Percentiles rank a stretch among this genome's conserved stretches.
Conservation (phyloP, 2,329 filamentous ascomycete genomes). For the Iodosphaeria phyllophila region DNA sequence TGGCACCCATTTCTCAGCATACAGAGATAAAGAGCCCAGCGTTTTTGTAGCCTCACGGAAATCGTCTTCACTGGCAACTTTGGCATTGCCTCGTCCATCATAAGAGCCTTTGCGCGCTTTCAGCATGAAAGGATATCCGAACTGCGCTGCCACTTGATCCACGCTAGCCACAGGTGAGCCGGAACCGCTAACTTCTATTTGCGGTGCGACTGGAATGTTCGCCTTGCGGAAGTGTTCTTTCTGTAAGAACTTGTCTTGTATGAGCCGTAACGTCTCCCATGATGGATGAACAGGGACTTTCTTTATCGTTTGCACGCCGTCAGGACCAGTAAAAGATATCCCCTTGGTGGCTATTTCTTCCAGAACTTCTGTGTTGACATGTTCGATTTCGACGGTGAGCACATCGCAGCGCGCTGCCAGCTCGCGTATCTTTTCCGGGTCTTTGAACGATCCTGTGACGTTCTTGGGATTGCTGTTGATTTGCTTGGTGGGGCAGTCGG, state of each 20-base stretch:
- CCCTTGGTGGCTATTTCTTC: slow-evolving; percentile 59
- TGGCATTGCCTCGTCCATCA: slow-evolving; percentile 61
- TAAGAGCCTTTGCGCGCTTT: slow-evolving; percentile 84
- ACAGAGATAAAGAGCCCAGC: slow-evolving; percentile 54
- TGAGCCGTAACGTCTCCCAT: slow-evolving; percentile 70
- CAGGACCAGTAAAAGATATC: no score
- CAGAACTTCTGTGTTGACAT: slow-evolving; percentile 76
- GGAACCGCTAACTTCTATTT: slow-evolving; percentile 37
- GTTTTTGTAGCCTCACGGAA: slow-evolving; percentile 46
- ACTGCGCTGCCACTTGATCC: slow-evolving; percentile 37
- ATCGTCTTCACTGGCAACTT: slow-evolving; percentile 24
- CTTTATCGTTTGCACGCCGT: slow-evolving; percentile 26
- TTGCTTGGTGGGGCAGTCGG: slow-evolving; percentile 66
- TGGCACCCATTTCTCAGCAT: slow-evolving; percentile 76
- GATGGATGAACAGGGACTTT: slow-evolving; percentile 55
- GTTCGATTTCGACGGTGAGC: slow-evolving; percentile 87
- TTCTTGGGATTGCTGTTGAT: slow-evolving; percentile 59
- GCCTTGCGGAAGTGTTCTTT: slow-evolving; percentile 58
- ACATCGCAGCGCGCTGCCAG: slow-evolving; percentile 64
- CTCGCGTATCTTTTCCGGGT: slow-evolving; percentile 57
- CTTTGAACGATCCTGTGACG: slow-evolving; percentile 75
- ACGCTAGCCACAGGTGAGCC: slow-evolving; percentile 39
- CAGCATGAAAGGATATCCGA: slow-evolving; percentile 79
- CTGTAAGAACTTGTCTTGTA: slow-evolving; percentile 87
- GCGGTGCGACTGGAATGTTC: slow-evolving; percentile 55